Conservation (phyloP, 257 asterid genomes). For the Anisodus acutangulus region DNA sequence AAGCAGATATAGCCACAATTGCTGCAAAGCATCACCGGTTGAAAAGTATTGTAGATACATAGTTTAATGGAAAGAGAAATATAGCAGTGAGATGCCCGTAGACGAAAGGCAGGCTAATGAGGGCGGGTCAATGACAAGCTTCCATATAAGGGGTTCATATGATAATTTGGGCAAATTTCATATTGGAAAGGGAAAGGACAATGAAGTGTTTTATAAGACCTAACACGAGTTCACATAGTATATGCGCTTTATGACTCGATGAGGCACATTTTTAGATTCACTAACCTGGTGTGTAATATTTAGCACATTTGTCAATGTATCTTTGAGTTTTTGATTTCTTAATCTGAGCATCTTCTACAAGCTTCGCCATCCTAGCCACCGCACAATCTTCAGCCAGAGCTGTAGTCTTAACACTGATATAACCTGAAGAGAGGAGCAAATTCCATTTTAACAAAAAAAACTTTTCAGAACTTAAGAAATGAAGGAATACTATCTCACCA, state of each 20-base stretch:
- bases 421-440: constrained; percentile 50
- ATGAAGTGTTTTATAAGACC: not conserved
- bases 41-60: not conserved
- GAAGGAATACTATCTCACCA: constrained; percentile 47
- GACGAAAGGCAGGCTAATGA: not conserved
- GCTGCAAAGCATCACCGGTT: constrained; percentile 48
- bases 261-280: not conserved
- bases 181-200: not conserved
- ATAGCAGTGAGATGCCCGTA: not conserved
- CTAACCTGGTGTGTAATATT: constrained; percentile 87
- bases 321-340: constrained; percentile 74
- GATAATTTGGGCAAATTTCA: not conserved
- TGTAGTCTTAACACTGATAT: constrained; percentile 62
- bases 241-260: not conserved
- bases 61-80: not conserved
- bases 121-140: not conserved
- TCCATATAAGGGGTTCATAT: not conserved
- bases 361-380: constrained; percentile 82
- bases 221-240: not conserved
- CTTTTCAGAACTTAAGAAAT: not conserved
- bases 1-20: constrained; percentile 55
- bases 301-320: constrained; percentile 79
- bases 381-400: constrained; percentile 74
- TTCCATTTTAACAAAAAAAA: not conserved
- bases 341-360: constrained; percentile 90